Base-by-base conservation (phyloP, 305 asterid genomes). In the Andrographis paniculata region DNA sequence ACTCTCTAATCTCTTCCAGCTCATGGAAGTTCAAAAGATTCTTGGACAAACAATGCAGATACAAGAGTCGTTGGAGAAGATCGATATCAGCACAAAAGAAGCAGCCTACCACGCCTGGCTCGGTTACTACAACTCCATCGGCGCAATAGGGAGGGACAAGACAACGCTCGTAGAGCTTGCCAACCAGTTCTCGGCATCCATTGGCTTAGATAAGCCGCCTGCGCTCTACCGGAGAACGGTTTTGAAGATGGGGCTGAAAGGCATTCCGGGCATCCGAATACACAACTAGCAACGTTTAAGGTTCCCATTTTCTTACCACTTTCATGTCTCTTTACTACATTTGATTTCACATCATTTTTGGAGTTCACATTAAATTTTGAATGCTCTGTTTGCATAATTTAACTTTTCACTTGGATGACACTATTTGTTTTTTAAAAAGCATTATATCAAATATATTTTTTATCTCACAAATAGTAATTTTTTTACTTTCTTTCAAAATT, bases 81-180 rank as follows among this genome's bases (percentile, higher is more conserved):
- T 89, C 2, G 97, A 89, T 37, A 31, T 67, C 4, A 82, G 84
- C 22, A 43, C 74, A 28, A 89, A 79, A 63, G 97, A 89, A 72
- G 80, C 85, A 50, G 93, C 93, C 15, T 89, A 82, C 69, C 94
- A 75, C 54, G 73, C 93, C 1, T 89, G 97, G 95, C 93, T 85
- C 4, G 94, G 95, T 15, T 89, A 82, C 53, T 89, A 85, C 20
- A 85, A 80, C 70, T 82, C 95, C 2, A 69, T 82, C 28, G 69
- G 55, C 28, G 68, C 71, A 27, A 78, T 82, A 41, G 84, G 85
- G 35, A 64, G 91, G 52, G 97, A 89, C 59, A 89, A 89, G 53
- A 82, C 93, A 0, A 70, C 76, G 2, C 84, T 89, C 13, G 94
- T 73, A 1, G 83, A 78, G 74, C 62, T 73, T 50, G 97, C 94